Evolutionary conservation across 176 grass and related monocot genomes (phyloP).

Genomic region (Triticum aestivum): DNA sequence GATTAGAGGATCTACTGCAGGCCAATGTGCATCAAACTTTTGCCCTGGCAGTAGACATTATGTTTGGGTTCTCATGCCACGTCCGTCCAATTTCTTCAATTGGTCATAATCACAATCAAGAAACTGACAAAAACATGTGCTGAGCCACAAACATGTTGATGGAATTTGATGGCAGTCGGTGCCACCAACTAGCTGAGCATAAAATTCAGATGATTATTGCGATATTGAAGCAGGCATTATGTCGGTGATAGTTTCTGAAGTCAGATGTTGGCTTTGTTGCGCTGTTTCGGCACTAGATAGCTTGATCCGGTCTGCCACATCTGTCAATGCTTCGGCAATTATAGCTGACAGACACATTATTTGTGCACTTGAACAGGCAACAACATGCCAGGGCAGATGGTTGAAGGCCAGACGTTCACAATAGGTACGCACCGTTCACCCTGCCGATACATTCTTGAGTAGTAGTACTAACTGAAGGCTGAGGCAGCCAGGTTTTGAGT

Average conservation of each 20-base stretch:
- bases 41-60: background rate
- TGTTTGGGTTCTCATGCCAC: background rate
- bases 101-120: background rate
- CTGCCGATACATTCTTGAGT: background rate
- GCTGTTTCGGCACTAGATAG: background rate
- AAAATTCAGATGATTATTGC: background rate
- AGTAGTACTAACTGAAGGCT: background rate
- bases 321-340: background rate
- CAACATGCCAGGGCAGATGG: conserved; percentile 67
- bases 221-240: background rate
- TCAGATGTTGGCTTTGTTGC: background rate
- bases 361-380: conserved; percentile 50
- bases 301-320: background rate
- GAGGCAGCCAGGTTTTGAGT: background rate
- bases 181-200: background rate
- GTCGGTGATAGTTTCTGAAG: background rate
- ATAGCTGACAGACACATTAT: background rate
- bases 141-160: background rate
- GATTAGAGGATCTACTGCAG: background rate
- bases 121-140: background rate
- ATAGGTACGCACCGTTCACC: conserved; percentile 48
- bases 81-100: background rate
- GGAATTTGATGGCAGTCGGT: background rate
- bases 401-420: conserved; percentile 91
- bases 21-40: background rate